Base-by-base conservation (phyloP, 176 grass and related monocot species). In the Oryza longistaminata region DNA sequence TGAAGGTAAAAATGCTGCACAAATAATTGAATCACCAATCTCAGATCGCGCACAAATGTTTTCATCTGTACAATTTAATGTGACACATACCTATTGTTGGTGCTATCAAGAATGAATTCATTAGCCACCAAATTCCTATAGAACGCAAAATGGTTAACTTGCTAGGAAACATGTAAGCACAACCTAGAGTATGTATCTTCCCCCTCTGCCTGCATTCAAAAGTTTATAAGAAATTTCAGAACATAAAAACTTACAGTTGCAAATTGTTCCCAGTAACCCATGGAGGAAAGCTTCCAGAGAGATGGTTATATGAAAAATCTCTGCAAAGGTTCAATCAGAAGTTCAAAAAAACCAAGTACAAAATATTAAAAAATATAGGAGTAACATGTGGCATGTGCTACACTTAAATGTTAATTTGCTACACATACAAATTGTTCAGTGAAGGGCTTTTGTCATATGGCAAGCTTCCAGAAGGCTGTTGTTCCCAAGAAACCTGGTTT, bases 251-350 rank as follows among this genome's bases (percentile, higher is more conserved):
- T 21, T 92, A 92, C 90, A 92, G 16, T 78, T 88, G 50, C 66
- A 92, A 73, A 64, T 88, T 92, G 21, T 17, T 75, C 72, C 31
- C 3, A 31, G 43, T 64, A 85, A 55, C 73, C 90, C 90, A 92
- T 80, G 83, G 65, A 75, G 90, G 86, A 83, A 89, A 89, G n/a
- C 71, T 73, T 86, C 90, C 90, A 50, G 68, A 72, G 44, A 92
- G 73, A 61, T 86, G 74, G 79, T 92, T 92, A 68, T 92, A 92
- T 14, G 90, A 92, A 73, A 92, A 73, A 83, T 92, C 90, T 83
- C 90, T 92, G 66, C 66, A 73, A 81, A 80, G 0, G 4, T 2
- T 61, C 21, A 21, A 61, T 60, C 21, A 61, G 55, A 61, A 61
- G 17, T 55, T 16, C 1, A 40, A 74, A 79, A 7, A 66, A 29